Conservation (phyloP, 1,139 yeast species). For the Arxiozyma slooffiae region DNA sequence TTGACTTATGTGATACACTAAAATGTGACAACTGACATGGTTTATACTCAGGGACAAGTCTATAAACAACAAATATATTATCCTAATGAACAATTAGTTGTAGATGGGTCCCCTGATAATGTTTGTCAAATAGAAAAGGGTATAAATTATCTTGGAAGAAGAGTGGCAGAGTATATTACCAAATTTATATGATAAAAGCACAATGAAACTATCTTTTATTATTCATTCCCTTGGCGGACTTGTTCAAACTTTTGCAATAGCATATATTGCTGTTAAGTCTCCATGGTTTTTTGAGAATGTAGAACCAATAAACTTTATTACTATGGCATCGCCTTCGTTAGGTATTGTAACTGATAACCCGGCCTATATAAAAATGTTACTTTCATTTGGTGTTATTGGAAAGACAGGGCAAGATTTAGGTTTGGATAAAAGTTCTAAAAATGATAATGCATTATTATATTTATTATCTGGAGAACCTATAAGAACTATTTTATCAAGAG, state of each 20-base stretch:
- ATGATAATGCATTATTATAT: slow-evolving; percentile 53
- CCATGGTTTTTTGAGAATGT: slow-evolving; percentile 63
- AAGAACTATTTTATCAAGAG: slow-evolving; percentile 52
- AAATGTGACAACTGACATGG: slow-evolving; percentile 81
- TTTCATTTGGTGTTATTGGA: slow-evolving; percentile 87
- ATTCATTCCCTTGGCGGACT: slow-evolving; percentile 94
- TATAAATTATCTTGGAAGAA: slow-evolving; percentile 70
- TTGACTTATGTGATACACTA: slow-evolving; percentile 90
- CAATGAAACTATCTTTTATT: slow-evolving; percentile 66
- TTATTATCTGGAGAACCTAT: slow-evolving; percentile 78
- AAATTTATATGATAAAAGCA: slow-evolving; percentile 41
- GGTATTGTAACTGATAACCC: slow-evolving; percentile 88
- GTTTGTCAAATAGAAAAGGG: slow-evolving; percentile 90
- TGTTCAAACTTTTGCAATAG: slow-evolving; percentile 83
- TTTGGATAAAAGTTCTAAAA: slow-evolving; percentile 32
- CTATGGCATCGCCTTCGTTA: slow-evolving; percentile 79
- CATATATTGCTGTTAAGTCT: slow-evolving; percentile 60
- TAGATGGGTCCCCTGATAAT: slow-evolving; percentile 76
- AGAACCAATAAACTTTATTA: slow-evolving; percentile 70
- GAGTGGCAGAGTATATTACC: slow-evolving; percentile 70
- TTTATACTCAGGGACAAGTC: slow-evolving; percentile 72
- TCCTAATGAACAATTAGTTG: slow-evolving; percentile 48
- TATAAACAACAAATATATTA: slow-evolving; percentile 43
- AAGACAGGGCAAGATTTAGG: slow-evolving; percentile 91
- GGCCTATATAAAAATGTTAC: slow-evolving; percentile 68